These are phyloP conservation scores for Colletotrichum sp. DNA, from an alignment of 2,329 filamentous ascomycete species.

Conservation along the genomic window DNA sequence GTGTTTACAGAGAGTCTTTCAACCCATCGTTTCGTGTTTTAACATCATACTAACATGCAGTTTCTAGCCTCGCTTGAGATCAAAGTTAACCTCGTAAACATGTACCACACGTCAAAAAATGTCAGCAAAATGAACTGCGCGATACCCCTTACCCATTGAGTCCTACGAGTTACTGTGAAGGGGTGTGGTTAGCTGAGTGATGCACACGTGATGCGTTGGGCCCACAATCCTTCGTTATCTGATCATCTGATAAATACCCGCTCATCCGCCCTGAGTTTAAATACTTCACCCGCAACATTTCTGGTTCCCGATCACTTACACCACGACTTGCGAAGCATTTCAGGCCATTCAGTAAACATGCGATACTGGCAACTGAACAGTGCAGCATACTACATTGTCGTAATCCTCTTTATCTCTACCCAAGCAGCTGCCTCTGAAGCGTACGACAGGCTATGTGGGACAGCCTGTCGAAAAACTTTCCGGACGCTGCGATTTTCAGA, in stretches of 20 bases:
- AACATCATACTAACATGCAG: neutral
- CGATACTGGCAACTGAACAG: neutral
- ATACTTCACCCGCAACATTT: neutral
- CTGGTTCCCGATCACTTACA: neutral
- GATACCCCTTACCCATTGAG: neutral
- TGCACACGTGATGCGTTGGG: neutral
- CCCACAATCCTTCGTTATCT: neutral
- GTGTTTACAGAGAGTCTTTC: too few relatives aligned
- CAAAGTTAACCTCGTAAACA: neutral
- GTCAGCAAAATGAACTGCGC: neutral
- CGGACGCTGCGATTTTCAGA: neutral
- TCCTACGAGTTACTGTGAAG: neutral
- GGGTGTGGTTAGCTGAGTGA: conserved; percentile 49
- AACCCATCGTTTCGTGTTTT: neutral
- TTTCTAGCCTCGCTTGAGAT: neutral
- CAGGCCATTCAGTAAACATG: neutral
- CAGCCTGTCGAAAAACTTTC: neutral
- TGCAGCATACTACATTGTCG: too few relatives aligned
- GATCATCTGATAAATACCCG: neutral
- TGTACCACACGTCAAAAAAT: neutral
- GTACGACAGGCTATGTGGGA: neutral
- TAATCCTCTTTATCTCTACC: neutral
- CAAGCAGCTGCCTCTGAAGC: neutral
- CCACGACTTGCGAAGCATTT: neutral
- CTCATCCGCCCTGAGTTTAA: neutral